phyloP scores from a whole-genome alignment of 768 basidiomycete species.

The Epithele typhae region DNA sequence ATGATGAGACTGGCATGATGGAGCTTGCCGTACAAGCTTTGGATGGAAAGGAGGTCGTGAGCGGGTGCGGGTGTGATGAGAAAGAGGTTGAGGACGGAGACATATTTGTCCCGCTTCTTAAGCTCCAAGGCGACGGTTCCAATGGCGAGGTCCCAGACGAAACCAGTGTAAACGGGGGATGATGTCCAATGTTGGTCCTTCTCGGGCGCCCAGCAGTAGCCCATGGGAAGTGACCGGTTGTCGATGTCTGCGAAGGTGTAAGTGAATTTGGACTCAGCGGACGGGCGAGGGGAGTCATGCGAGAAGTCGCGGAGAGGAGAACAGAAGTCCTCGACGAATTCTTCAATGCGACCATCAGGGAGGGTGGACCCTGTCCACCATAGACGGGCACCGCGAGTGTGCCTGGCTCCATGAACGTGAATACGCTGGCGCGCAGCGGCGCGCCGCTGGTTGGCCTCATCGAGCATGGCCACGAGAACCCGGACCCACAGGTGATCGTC shows the following conservation, averaged over 20 bases:
- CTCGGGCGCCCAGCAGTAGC: slow-evolving; percentile 17
- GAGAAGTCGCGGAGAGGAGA: slow-evolving; percentile 19
- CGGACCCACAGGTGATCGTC: slow-evolving; percentile 22
- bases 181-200: slow-evolving; percentile 15
- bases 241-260: slow-evolving; percentile 24
- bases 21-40: slow-evolving; percentile 18
- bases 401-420: neutral
- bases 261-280: slow-evolving; percentile 1
- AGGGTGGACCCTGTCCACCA: slow-evolving; percentile 19
- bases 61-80: neutral
- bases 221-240: slow-evolving; percentile 12
- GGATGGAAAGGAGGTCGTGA: slow-evolving; percentile 8
- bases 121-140: slow-evolving; percentile 3
- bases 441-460: too few species aligned
- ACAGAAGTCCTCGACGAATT: slow-evolving; percentile 20
- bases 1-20: slow-evolving; percentile 11
- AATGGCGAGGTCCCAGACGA: slow-evolving; percentile 19
- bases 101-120: slow-evolving; percentile 12
- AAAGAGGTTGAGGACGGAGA: slow-evolving; percentile 5
- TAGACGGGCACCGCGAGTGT: slow-evolving; percentile 13
- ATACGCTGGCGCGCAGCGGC: neutral
- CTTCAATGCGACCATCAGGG: slow-evolving; percentile 15
- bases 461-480: neutral
- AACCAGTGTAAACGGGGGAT: slow-evolving; percentile 17
- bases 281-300: neutral